phyloP scores from a whole-genome alignment of 352 stramenopile species.

The Globisporangium lucens region DNA sequence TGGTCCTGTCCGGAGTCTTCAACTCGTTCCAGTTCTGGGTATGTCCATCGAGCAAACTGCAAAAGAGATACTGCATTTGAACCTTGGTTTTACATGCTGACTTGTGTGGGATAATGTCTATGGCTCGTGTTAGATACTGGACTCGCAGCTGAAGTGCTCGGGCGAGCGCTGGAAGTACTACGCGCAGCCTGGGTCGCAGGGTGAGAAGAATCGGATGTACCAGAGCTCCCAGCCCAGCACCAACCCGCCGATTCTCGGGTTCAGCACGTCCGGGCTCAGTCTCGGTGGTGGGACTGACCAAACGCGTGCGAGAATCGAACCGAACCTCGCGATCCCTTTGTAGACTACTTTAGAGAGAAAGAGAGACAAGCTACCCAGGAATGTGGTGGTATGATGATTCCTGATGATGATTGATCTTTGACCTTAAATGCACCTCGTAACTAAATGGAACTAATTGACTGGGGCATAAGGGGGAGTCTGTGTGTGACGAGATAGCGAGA shows the following conservation, averaged over 20 bases:
- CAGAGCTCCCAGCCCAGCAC: slow-evolving; percentile 4
- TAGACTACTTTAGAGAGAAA: slow-evolving; percentile 1
- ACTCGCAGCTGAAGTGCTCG: slow-evolving; percentile 60
- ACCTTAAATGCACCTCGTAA: background rate
- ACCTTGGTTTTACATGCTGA: background rate
- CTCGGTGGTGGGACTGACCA: background rate
- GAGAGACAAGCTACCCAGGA: no score
- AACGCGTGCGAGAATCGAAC: background rate
- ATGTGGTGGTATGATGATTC: no score
- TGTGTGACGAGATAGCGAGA: background rate
- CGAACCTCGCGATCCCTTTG: slow-evolving; percentile 19
- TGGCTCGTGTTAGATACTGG: slow-evolving; percentile 33
- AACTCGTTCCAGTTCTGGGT: slow-evolving; percentile 81
- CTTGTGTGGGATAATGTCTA: background rate
- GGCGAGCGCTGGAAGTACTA: slow-evolving; percentile 39
- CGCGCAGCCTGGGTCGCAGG: slow-evolving; percentile 12
- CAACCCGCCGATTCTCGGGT: background rate
- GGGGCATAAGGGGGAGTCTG: background rate
- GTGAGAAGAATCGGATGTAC: slow-evolving; percentile 38
- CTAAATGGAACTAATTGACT: background rate
- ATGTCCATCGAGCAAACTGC: background rate
- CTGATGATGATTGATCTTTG: background rate
- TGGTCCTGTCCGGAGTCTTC: slow-evolving; percentile 60
- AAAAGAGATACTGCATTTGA: background rate
- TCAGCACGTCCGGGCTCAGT: background rate